phyloP scores from a whole-genome alignment of 805 yeast species.

The Candida quercuum region DNA sequence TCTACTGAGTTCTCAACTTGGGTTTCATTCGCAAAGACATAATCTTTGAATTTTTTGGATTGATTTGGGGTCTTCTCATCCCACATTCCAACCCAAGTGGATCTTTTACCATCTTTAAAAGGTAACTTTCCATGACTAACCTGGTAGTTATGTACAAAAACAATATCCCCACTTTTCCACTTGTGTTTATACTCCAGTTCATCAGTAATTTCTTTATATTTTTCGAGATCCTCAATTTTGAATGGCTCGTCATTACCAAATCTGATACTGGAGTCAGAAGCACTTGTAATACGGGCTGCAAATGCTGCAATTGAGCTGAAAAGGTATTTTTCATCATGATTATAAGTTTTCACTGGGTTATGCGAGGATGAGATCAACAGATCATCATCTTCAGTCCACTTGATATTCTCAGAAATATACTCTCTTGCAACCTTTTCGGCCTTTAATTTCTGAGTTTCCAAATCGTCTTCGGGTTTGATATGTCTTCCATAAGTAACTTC shows the following conservation, averaged over 20 bases:
- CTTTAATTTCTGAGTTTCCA: constrained; percentile 21
- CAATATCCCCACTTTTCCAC: constrained; percentile 31
- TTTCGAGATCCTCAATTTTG: constrained; percentile 15
- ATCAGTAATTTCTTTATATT: constrained; percentile 12
- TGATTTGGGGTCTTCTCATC: constrained; percentile 11
- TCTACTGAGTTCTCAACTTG: neutral
- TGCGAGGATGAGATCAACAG: constrained; percentile 27
- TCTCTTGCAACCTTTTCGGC: constrained; percentile 21
- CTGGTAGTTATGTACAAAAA: constrained; percentile 30
- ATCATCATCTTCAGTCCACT: constrained; percentile 24
- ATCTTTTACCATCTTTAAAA: constrained; percentile 24
- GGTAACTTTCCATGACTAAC: constrained; percentile 31
- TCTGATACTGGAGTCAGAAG: constrained; percentile 4
- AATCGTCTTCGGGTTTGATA: constrained; percentile 19
- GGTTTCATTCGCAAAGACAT: neutral
- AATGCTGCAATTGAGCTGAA: constrained; percentile 25
- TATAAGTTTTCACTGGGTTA: constrained; percentile 12
- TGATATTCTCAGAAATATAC: constrained; percentile 23
- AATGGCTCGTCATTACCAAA: constrained; percentile 22
- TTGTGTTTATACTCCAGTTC: constrained; percentile 24
- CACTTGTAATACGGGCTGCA: constrained; percentile 10
- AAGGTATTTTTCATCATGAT: constrained; percentile 14
- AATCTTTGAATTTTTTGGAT: constrained; percentile 1
- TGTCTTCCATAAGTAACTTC: constrained; percentile 28
- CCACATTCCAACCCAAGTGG: constrained; percentile 34